These are phyloP conservation scores for Coemansia sp. DNA, from an alignment of 192 early-diverging fungal species.

Conservation along the genomic window DNA sequence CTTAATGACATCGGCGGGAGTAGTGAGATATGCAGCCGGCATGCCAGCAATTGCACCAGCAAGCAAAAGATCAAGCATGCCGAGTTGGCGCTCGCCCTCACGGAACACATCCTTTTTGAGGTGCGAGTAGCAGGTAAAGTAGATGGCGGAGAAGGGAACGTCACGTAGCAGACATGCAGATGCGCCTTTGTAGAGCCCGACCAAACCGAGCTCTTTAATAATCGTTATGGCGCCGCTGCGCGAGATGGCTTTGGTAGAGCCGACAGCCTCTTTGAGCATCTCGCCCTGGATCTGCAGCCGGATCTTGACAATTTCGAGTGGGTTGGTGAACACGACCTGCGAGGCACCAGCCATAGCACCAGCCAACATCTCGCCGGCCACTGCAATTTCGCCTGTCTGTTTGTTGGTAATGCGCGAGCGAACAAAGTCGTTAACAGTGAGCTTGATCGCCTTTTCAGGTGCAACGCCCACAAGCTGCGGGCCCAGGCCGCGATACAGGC, in stretches of 20 bases:
- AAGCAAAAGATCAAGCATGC: constrained; percentile 64
- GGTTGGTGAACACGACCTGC: constrained; percentile 94
- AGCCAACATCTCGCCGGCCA: constrained; percentile 80
- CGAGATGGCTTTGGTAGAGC: constrained; percentile 34
- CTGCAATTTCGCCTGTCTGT: constrained; percentile 70
- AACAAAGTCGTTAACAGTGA: constrained; percentile 94
- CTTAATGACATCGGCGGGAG: constrained; percentile 98
- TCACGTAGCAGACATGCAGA: constrained; percentile 92
- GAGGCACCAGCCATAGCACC: constrained; percentile 85
- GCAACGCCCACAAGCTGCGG: constrained; percentile 95
- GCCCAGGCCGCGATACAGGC: constrained; percentile 88
- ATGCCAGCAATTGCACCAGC: constrained; percentile 95
- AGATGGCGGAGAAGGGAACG: constrained; percentile 96
- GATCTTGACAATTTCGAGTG: constrained; percentile 98
- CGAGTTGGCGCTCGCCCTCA: constrained; percentile 74
- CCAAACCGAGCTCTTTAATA: constrained; percentile 82
- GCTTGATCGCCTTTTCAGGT: constrained; percentile 97
- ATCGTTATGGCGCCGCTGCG: constrained; percentile 81
- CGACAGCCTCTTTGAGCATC: constrained; percentile 56
- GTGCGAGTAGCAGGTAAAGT: constrained; percentile 97
- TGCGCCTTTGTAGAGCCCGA: constrained; percentile 94
- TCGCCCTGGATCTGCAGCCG: constrained; percentile 89
- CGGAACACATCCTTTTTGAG: constrained; percentile 90
- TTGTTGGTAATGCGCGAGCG: constrained; percentile 66
- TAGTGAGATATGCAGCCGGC: constrained; percentile 92